Conservation (phyloP, 257 asterid species). For the Solanum gracilifrons region DNA sequence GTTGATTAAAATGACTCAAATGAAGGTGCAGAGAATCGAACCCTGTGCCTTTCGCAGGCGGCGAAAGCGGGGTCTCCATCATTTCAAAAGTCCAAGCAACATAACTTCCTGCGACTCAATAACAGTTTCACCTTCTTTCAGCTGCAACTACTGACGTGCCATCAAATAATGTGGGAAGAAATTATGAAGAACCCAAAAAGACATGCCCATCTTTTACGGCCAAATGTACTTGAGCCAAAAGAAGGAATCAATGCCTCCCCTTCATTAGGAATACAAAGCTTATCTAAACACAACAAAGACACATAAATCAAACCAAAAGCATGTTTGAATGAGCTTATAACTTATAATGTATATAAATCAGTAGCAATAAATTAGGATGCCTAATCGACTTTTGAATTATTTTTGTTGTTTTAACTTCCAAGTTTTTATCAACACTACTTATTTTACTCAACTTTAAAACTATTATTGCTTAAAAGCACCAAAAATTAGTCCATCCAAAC, state of each 20-base stretch:
- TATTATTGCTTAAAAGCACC: neutral
- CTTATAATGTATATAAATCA: too few relatives aligned
- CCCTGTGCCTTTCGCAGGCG: conserved; percentile 99
- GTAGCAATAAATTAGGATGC: too few relatives aligned
- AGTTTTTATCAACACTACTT: neutral
- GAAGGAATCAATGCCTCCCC: neutral
- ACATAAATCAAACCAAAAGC: neutral
- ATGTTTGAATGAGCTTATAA: too few relatives aligned
- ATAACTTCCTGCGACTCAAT: neutral
- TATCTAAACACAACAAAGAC: neutral
- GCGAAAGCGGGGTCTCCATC: conserved; percentile 90
- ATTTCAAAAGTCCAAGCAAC: neutral
- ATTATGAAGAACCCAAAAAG: too few relatives aligned
- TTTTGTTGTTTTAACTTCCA: neutral
- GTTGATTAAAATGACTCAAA: neutral
- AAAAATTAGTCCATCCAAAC: neutral
- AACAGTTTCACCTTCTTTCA: neutral
- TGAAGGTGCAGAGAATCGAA: neutral
- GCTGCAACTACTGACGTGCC: neutral
- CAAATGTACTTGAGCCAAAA: neutral
- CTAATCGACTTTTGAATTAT: neutral
- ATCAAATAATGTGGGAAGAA: neutral
- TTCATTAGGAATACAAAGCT: neutral
- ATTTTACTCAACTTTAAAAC: neutral
- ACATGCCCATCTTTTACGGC: neutral